A percentile compares a stretch with the other conserved stretches of the same genome.
Conservation (phyloP, 306 rosid species). For the Myrica gale region DNA sequence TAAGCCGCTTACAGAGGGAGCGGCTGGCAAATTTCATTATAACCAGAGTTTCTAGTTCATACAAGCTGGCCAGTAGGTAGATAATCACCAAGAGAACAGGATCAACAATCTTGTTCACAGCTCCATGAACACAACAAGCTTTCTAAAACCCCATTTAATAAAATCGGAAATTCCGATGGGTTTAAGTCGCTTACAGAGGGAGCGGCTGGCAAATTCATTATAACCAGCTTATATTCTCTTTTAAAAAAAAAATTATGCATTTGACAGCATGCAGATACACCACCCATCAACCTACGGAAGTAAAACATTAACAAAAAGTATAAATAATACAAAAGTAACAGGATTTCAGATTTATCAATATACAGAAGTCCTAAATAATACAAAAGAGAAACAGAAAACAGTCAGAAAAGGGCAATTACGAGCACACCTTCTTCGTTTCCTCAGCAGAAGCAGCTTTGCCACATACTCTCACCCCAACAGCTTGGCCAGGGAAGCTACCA, state of each 20-base stretch:
- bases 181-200: too few species aligned
- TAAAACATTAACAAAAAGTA: too few species aligned
- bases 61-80: neutral
- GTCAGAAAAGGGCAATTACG: neutral
- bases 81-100: neutral
- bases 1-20: too few species aligned
- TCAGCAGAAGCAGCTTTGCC: conserved; percentile 48
- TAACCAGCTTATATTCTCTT: too few species aligned
- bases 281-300: too few species aligned
- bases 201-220: neutral
- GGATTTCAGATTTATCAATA: too few species aligned
- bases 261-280: too few species aligned
- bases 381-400: neutral
- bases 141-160: neutral
- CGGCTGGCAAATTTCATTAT: neutral
- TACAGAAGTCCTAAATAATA: neutral
- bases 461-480: conserved; percentile 58
- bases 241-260: too few species aligned
- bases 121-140: neutral
- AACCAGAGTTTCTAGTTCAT: neutral
- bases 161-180: too few species aligned
- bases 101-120: neutral
- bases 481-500: conserved; percentile 69
- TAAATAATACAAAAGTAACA: too few species aligned
- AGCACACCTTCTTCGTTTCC: conserved; percentile 34